Evolutionary conservation across 305 asterid genomes (phyloP), one percentile per base, ranked within the genome.

Genomic region (Fraxinus floribunda): DNA sequence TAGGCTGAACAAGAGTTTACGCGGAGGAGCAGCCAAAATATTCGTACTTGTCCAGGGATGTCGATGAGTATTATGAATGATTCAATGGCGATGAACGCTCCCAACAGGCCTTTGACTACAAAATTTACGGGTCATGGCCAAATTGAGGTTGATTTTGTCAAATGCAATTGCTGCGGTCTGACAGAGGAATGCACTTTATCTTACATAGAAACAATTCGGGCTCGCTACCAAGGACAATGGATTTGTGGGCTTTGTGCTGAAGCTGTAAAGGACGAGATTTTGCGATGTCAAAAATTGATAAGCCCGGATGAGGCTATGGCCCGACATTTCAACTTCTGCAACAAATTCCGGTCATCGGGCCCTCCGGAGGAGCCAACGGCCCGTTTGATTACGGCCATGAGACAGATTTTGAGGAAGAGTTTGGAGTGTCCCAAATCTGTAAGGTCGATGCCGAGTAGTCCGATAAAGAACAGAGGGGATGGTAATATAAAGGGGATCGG

Each of bases 231-330:
- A 16, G 99, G 99, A 9, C 93, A 95, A 86, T 95, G 99, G 99
- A 88, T 95, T 20, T 95, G 98, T 77, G 99, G 99, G 81, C 93
- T 95, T 10, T 94, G 99, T 60, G 93, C 92, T 1, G 98, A 95
- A 84, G 99, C 99, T 2, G 95, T 95, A 29, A 94, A 94, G 75
- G 95, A 95, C 7, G 99, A 95, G 83, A 89, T 86, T 75, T 41
- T 89, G 82, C 91, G 99, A 2, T 87, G 94, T 79, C 90, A 86
- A 4, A 89, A 96, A 90, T 90, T 95, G 39, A 92, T 94, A 68
- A 92, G 92, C 93, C 88, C 93, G 55, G 97, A 94, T 7, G 97
- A 95, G 75, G 99, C 99, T 2, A 68, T 95, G 84, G 91, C 87
- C 80, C 92, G 95, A 1, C 99, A 95, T 81, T 55, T 91, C 81